Base-by-base conservation (phyloP, 805 yeast species). In the Metschnikowia chrysomelidarum region DNA sequence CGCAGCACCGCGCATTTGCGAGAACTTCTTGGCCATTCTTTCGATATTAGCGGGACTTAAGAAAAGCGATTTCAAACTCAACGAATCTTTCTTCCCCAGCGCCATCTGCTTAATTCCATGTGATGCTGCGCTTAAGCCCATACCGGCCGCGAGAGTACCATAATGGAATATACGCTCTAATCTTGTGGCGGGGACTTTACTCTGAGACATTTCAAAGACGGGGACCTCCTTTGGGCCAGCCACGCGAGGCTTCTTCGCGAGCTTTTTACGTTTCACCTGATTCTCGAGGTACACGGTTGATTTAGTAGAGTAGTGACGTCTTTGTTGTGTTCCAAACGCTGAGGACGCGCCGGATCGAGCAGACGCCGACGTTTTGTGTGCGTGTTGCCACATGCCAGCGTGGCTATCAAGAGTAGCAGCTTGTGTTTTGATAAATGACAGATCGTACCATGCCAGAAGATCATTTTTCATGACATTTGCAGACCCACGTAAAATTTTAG, bases 1-100 rank as follows among this genome's bases (percentile, higher is more conserved):
- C 3, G 98, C 98, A 2, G 98, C 98, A n/a, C 98, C 98, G 54
- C 98, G 75, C 98, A 93, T 93, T 54, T 86, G 80, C 33, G 93
- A 78, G 50, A 93, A 78, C 57, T 87, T 88, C 50, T 78, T 79
- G 9, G 95, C 95, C 68, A 93, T 77, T 34, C 94, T 62, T 51
- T 91, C 96, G 27, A 93, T 80, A 58, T 91, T 93, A 12, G 76
- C 74, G 5, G 95, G 89, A 3, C 86, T 81, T 49, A 93, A 67
- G 2, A 94, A 67, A 27, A 87, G 56, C 2, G 75, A 68, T 42
- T 75, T 75, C 57, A 80, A 56, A 21, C 74, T 60, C 6, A 80
- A 69, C 12, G 67, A 57, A 4, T 64, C 56, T 14, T 43, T 43
- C 19, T 72, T 64, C 2, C 83, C 82, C 15, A 69, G 56, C 0